Base-by-base conservation (phyloP, 2,329 filamentous ascomycete species). In the Colletotrichum musae region DNA sequence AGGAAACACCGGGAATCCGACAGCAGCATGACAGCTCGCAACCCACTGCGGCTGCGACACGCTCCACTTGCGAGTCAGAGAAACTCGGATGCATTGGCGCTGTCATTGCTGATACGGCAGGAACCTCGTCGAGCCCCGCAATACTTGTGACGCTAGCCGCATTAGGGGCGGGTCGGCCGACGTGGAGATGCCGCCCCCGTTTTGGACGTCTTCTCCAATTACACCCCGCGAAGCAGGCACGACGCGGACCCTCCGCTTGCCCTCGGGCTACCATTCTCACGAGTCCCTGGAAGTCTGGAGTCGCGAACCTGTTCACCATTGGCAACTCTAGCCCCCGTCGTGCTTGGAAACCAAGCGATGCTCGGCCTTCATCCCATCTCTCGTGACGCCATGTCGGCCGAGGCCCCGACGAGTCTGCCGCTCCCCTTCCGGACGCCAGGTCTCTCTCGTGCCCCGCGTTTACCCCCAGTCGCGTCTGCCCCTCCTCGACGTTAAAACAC, bases 11-110 rank as follows among this genome's bases (percentile, higher is more conserved):
- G 41, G 41, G 13, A 13, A 43, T n/a, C 13, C 51, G 6, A 12
- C 45, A 18, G 47, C 18, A 60, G n/a, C 13, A 41, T 51, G 21
- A 58, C 39, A 39, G 6, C 6, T 36, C n/a, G 41, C n/a, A 28
- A 58, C 54, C 60, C 65, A 68, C 32, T n/a, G 39, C 15, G 18
- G 24, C 41, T 28, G 39, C 16, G 43, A 51, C 58, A n/a, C 6
- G 21, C 64, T 51, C 51, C 36, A 57, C 65, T 21, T 24, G 47
- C 60, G 65, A 65, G 65, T 68, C 65, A 64, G 58, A 53, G 41
- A 21, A 12, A n/a, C 13, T 45, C 21, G 39, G 12, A 58, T 50
- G 32, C 32, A 36, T 36, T 36, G 32, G 32, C 32, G 13, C 21
- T 24, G 41, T 62, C 57, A 60, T 6, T 18, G 16, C 12, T 24